These are phyloP conservation scores for Cenchrus fungigraminus DNA, from an alignment of 176 grass and related monocot genomes.

Conservation along the genomic window DNA sequence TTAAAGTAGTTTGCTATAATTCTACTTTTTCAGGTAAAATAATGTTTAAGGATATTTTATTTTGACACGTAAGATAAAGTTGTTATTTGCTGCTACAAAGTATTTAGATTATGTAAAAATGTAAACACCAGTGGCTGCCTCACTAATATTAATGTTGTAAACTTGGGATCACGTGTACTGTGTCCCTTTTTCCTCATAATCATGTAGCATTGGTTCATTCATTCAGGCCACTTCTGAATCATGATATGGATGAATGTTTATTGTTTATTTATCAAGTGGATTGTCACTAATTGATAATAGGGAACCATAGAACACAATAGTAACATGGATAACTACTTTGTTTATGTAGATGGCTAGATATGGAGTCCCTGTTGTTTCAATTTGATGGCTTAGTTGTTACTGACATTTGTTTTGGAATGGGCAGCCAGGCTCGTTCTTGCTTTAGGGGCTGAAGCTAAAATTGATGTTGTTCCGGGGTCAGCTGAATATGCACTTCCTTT, in stretches of 20 bases:
- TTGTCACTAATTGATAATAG: background rate
- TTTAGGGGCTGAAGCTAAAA: conserved; percentile 97
- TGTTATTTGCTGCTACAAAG: conserved; percentile 1
- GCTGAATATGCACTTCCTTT: conserved; percentile 90
- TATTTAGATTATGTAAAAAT: background rate
- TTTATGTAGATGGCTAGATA: conserved; percentile 13
- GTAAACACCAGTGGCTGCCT: background rate
- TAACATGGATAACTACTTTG: background rate
- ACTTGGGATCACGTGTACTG: background rate
- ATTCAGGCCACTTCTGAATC: background rate
- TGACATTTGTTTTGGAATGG: conserved; percentile 66
- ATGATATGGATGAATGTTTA: background rate
- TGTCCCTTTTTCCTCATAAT: background rate
- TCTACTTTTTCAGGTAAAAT: background rate
- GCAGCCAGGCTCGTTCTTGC: conserved; percentile 99
- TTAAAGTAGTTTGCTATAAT: background rate
- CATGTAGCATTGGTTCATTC: background rate
- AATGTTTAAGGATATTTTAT: background rate
- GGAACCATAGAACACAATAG: background rate
- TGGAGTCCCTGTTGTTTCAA: conserved; percentile 11
- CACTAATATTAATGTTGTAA: background rate
- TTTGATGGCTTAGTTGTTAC: conserved; percentile 25
- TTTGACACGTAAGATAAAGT: background rate
- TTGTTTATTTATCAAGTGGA: background rate
- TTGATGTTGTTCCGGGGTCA: conserved; percentile 85